Evolutionary conservation across 1,139 yeast genomes (phyloP).

Genomic region (Protomyces inundatus): DNA sequence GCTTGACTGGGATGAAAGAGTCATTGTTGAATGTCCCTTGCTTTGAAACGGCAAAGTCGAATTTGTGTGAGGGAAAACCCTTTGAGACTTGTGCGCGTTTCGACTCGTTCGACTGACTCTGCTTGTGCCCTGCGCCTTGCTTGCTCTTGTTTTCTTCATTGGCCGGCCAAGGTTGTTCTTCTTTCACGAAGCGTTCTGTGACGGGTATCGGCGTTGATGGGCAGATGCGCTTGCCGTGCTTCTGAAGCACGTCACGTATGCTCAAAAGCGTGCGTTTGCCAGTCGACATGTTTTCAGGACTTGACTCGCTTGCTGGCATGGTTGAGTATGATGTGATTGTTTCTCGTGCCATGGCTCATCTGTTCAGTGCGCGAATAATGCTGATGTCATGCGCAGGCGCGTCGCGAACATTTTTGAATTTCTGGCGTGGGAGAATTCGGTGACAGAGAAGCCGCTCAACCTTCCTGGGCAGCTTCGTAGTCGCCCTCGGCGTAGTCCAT

Average conservation of each 20-base stretch:
- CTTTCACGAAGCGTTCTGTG: conserved; percentile 6
- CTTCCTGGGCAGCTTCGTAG: no score
- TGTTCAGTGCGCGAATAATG: background rate
- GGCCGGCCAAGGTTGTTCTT: conserved; percentile 18
- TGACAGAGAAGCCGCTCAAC: no score
- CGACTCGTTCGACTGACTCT: background rate
- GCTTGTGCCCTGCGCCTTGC: background rate
- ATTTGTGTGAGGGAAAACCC: background rate
- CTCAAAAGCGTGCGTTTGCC: background rate
- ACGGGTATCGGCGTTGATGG: background rate
- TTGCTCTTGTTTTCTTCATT: conserved; percentile 3
- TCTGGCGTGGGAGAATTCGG: no score
- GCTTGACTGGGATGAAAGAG: conserved; percentile 3
- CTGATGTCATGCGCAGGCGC: background rate
- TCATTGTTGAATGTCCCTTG: conserved; percentile 2
- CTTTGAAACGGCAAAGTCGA: background rate
- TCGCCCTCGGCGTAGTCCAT: no score
- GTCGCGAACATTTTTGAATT: no score
- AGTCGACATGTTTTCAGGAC: background rate
- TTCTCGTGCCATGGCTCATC: no score
- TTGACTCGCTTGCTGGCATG: no score
- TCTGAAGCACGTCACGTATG: background rate
- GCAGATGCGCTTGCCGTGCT: background rate
- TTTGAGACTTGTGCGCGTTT: background rate
- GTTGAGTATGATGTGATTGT: no score